Conservation (phyloP, 2,329 filamentous ascomycete species). For the Phaeosphaeriaceae sp. region DNA sequence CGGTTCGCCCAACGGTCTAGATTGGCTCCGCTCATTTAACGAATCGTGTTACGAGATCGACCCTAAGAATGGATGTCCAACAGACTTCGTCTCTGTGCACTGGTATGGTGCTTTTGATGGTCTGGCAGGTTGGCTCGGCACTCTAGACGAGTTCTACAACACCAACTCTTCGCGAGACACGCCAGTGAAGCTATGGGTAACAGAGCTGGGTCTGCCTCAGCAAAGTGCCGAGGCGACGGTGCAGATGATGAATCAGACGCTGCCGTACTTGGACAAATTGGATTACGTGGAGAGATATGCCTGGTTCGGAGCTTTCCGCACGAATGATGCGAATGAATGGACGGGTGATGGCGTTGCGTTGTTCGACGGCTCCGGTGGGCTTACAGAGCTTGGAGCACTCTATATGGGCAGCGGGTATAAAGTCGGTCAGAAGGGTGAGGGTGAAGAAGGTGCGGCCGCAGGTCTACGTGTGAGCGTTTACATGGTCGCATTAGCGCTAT, state of each 20-base stretch:
- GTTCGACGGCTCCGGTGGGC: constrained; percentile 39
- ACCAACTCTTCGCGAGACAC: constrained; percentile 57
- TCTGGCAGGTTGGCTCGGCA: constrained; percentile 69
- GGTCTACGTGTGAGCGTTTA: constrained; percentile 13
- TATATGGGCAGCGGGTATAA: constrained; percentile 42
- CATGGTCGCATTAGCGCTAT: constrained; percentile 8
- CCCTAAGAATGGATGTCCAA: constrained; percentile 51
- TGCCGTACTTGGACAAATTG: constrained; percentile 71
- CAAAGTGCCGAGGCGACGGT: constrained; percentile 65
- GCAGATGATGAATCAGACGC: constrained; percentile 72
- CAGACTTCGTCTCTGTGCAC: constrained; percentile 61
- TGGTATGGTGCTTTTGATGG: constrained; percentile 73
- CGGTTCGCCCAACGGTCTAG: constrained; percentile 65
- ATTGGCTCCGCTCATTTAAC: constrained; percentile 74
- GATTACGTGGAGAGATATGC: constrained; percentile 52
- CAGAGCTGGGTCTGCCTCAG: constrained; percentile 72
- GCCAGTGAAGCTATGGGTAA: constrained; percentile 70
- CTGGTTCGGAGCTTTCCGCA: constrained; percentile 46
- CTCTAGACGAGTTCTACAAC: constrained; percentile 60
- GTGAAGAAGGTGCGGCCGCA: constrained; percentile 20
- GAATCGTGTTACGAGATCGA: constrained; percentile 58
- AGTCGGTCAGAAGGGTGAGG: constrained; percentile 41
- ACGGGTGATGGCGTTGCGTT: constrained; percentile 44
- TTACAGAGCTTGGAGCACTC: constrained; percentile 41
- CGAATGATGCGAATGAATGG: constrained; percentile 44